Conservation (phyloP, 139 green algal species). For the Coelastrella sp. region DNA sequence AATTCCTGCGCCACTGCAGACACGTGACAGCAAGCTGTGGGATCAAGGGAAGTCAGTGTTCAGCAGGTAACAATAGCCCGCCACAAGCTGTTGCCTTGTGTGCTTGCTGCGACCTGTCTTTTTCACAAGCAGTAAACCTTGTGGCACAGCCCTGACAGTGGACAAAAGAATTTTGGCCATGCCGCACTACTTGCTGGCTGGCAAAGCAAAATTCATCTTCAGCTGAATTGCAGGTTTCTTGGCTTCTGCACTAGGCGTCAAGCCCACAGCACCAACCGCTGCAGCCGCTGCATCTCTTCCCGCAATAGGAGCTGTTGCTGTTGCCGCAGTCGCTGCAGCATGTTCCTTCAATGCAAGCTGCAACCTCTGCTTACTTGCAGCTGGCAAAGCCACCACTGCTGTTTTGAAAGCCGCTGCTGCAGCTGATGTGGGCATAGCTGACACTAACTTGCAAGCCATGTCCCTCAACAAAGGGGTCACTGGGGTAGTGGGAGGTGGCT, state of each 20-base stretch:
- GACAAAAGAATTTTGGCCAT: neutral
- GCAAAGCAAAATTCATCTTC: constrained; percentile 57
- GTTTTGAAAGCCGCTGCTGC: constrained; percentile 58
- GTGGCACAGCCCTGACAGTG: neutral
- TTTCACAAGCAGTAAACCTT: no score
- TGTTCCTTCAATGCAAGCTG: constrained; percentile 58
- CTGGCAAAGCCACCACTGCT: constrained; percentile 57
- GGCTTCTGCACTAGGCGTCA: neutral
- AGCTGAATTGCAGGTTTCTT: constrained; percentile 58
- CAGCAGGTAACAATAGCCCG: no score
- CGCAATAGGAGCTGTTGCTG: neutral
- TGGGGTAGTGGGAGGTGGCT: neutral
- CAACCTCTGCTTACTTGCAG: constrained; percentile 60
- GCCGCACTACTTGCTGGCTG: neutral
- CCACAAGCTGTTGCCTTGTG: no score
- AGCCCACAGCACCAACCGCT: neutral
- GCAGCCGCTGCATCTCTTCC: neutral
- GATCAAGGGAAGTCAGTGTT: no score
- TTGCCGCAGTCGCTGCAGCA: neutral
- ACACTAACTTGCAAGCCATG: constrained; percentile 64
- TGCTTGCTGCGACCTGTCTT: no score
- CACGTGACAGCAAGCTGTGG: no score
- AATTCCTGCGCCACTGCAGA: no score
- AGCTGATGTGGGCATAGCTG: constrained; percentile 53
- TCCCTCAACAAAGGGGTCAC: constrained; percentile 53